Evolutionary conservation across 2,329 filamentous ascomycete species (phyloP), one percentile per base, ranked within the genome.

Genomic region (Colletotrichum sp.): DNA sequence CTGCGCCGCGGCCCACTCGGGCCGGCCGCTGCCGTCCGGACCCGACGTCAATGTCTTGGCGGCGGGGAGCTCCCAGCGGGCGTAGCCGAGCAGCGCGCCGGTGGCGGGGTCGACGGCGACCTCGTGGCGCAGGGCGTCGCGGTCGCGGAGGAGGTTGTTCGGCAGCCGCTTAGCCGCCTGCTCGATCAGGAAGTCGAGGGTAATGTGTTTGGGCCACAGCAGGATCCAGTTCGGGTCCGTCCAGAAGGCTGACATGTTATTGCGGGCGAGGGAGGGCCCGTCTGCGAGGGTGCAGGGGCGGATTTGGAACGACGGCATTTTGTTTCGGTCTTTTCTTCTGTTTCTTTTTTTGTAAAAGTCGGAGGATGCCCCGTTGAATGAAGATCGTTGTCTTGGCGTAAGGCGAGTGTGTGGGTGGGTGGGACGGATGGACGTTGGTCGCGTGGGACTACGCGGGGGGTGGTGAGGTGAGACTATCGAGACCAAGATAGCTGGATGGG

Each of bases 161-260:
- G 78, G 76, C 24, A 71, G 66, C 24, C 78, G 77, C 65, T 78
- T 65, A 4, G 62, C 65, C 16, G 64, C 32, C 48, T 74, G 58
- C 24, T 60, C 69, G 18, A 77, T 76, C 13, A 79, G 60, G 16
- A 73, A 75, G 24, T 78, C 77, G 32, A 73, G 62, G 8, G 21
- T 52, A 15, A 52, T 61, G 52, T 21, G 26, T 4, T 61, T 71
- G 32, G 67, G 71, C 77, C 78, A 78, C 1, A 78, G 55, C 1
- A 80, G 66, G 7, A 70, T 65, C 80, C 80, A 81, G 12, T 72
- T 80, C 8, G 75, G 70, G 52, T 80, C 77, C 16, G 76, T 77
- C 77, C 77, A 80, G 71, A 79, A 81, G n/a, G 79, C 80, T 13
- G 74, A 75, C 70, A 80, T 80, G 72, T 80, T 80, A 61, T 81